These are phyloP conservation scores for Didymella pomorum DNA, from an alignment of 2,329 filamentous ascomycete genomes.

Conservation along the genomic window DNA sequence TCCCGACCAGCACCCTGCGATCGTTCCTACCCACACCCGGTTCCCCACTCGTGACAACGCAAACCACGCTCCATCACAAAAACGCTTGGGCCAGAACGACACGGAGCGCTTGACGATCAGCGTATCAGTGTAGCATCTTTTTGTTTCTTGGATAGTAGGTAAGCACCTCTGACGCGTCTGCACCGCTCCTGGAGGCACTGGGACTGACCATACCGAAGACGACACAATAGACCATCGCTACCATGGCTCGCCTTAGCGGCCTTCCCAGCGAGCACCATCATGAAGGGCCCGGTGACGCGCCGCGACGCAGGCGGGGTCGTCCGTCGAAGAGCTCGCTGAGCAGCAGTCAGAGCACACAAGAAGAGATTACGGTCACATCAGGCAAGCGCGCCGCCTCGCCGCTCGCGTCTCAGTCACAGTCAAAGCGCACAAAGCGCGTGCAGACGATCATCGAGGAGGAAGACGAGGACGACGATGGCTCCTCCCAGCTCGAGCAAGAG, in stretches of 20 bases:
- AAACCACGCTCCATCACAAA: constrained; percentile 1
- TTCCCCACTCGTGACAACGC: constrained; percentile 5
- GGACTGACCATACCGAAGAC: constrained; percentile 10
- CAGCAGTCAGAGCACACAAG: constrained; percentile 22
- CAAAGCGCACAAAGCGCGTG: constrained; percentile 47
- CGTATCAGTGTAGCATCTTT: constrained; percentile 10
- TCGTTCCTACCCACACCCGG: constrained; percentile 9
- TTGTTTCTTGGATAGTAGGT: constrained; percentile 24
- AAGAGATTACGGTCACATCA: constrained; percentile 15
- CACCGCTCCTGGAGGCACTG: neutral
- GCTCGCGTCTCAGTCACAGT: constrained; percentile 33
- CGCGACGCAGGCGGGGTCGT: constrained; percentile 44
- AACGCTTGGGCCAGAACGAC: constrained; percentile 15
- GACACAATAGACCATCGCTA: constrained; percentile 15
- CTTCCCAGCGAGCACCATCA: constrained; percentile 49
- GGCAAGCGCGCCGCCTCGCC: constrained; percentile 45
- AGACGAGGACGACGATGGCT: constrained; percentile 35
- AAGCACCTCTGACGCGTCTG: constrained; percentile 12
- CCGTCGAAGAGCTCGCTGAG: constrained; percentile 38
- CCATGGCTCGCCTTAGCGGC: constrained; percentile 47
- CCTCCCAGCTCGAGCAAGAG: constrained; percentile 44
- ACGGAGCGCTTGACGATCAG: constrained; percentile 22
- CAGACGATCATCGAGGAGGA: constrained; percentile 25
- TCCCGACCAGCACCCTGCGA: constrained; percentile 13
- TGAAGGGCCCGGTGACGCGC: constrained; percentile 45